Base-by-base conservation (phyloP, 352 stramenopile genomes). In the Globisporangium perplexum region DNA sequence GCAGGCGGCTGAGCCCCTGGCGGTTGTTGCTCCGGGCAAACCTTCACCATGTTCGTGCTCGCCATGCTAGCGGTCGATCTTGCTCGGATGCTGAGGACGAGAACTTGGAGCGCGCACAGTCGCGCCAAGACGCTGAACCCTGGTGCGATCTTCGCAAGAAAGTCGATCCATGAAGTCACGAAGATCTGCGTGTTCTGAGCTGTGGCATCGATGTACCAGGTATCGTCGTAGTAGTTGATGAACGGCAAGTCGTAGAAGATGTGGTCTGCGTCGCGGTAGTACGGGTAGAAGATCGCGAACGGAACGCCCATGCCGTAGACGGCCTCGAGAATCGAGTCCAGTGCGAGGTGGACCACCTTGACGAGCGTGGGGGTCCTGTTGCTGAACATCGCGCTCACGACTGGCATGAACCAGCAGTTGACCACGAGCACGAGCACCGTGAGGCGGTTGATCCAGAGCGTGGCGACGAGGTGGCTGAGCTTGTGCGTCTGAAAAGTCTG, bases 401-500 rank as follows among this genome's bases (percentile, higher is more conserved):
- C 26, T 44, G 55, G 47, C 23, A 50, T 62, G 11, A 23, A 44
- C 47, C 47, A 56, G 55, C 55, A 62, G 41, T 46, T 48, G 1
- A 51, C 8, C 26, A 42, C 23, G 47, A 62, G 43, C 22, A 66
- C 24, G 26, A 61, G 8, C 4, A 49, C 48, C 23, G 56, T 50
- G 18, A 66, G 36, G 24, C 47, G 47, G 47, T 66, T 62, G 42
- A 65, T 61, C 52, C 26, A 30, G 26, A 30, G 26, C 26, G 26
- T 30, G 26, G 26, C 26, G 26, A 30, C 26, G 26, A 30, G 47
- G 4, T 31, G n/a, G 26, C 59, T 56, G 3, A 54, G 47, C 12
- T 55, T 60, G 33, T 46, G 60, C 24, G 52, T 46, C 15, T 59
- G 59, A 20, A 50, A 65, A 4, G 47, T 65, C 23, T 65, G 51